Evolutionary conservation across 164 flowering plant genomes (phyloP).

Genomic region (Annona squamosa): DNA sequence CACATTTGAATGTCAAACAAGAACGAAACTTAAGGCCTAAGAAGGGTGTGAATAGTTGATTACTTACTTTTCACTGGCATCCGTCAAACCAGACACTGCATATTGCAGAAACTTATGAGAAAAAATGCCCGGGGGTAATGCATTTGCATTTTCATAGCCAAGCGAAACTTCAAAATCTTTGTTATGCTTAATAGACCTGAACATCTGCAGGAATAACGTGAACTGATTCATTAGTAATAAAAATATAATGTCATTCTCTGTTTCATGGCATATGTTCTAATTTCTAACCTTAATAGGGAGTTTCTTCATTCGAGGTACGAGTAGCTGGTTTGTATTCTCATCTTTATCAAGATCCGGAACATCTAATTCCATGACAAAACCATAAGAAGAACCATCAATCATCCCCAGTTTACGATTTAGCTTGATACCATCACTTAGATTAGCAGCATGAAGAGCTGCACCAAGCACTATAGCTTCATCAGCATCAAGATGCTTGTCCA

Average conservation of each 20-base stretch:
- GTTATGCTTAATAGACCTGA: constrained; percentile 60
- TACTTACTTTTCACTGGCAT: constrained; percentile 78
- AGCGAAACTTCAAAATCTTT: constrained; percentile 92
- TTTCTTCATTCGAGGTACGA: constrained; percentile 82
- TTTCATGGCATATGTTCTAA: neutral
- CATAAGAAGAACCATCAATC: constrained; percentile 93
- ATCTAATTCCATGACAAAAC: constrained; percentile 59
- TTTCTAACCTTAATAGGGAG: constrained; percentile 79
- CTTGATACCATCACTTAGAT: constrained; percentile 97
- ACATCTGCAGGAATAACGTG: constrained; percentile 47
- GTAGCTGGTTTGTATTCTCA: constrained; percentile 57
- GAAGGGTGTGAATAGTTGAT: constrained; percentile 1
- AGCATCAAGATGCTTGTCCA: constrained; percentile 95
- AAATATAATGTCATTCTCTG: neutral
- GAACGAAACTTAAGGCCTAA: constrained; percentile 1
- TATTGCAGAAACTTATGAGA: constrained; percentile 67
- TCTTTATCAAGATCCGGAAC: constrained; percentile 65
- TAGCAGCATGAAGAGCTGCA: constrained; percentile 92
- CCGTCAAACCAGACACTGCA: constrained; percentile 69
- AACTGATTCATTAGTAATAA: neutral
- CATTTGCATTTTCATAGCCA: constrained; percentile 59
- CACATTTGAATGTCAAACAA: neutral
- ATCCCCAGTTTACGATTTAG: constrained; percentile 93
- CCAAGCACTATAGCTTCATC: constrained; percentile 99
- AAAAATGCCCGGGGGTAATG: constrained; percentile 72